A percentile compares a stretch with the other conserved stretches of the same genome.
phyloP scores from a whole-genome alignment of 495 filamentous ascomycete genomes.

The Neurospora sp. region DNA sequence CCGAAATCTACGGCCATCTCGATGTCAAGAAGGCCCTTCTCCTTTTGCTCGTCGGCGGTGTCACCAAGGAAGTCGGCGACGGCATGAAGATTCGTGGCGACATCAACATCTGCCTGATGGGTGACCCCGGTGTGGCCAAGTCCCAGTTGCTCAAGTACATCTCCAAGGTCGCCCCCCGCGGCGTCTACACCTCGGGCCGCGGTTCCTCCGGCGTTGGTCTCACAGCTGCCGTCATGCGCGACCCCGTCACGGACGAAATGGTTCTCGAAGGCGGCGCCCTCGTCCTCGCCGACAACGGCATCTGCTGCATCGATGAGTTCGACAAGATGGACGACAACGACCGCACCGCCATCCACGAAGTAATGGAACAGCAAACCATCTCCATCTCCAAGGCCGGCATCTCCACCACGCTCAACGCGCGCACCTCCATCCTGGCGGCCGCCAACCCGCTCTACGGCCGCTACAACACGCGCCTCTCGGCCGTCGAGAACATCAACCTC shows the following conservation, averaged over 20 bases:
- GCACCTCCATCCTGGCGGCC: constrained; percentile 93
- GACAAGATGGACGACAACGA: constrained; percentile 99
- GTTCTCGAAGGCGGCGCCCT: constrained; percentile 93
- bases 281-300: constrained; percentile 93
- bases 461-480: constrained; percentile 93
- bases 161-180: constrained; percentile 91
- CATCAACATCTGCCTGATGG: constrained; percentile 98
- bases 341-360: constrained; percentile 96
- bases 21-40: constrained; percentile 98
- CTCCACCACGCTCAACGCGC: constrained; percentile 88
- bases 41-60: constrained; percentile 87
- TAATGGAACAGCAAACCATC: constrained; percentile 99
- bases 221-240: constrained; percentile 95
- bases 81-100: constrained; percentile 98
- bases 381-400: constrained; percentile 98
- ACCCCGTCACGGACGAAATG: constrained; percentile 98
- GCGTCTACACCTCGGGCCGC: constrained; percentile 95
- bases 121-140: constrained; percentile 98
- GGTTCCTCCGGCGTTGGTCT: constrained; percentile 95
- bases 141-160: constrained; percentile 97
- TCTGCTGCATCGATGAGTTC: constrained; percentile 99
- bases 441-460: constrained; percentile 96
- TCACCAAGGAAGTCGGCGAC: constrained; percentile 94
- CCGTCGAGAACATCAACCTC: constrained; percentile 97
- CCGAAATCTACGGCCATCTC: constrained; percentile 91